Percentiles rank a stretch among this genome's conserved stretches.
Evolutionary conservation across 1,139 yeast species (phyloP).

Genomic region (Yamadazyma buinensis): DNA sequence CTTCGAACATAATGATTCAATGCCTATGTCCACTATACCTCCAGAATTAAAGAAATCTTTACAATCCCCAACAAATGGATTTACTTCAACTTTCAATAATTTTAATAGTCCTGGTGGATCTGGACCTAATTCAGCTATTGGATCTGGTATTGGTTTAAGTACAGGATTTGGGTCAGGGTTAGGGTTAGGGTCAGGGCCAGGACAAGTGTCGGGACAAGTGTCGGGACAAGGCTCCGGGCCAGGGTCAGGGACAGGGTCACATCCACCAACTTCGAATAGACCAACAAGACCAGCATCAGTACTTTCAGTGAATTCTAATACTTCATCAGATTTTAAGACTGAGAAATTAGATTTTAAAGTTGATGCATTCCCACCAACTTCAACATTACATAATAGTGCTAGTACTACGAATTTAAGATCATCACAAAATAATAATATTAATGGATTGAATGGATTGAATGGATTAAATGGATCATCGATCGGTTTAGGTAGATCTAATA

Average conservation of each 20-base stretch:
- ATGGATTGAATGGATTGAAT: neutral
- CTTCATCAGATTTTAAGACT: conserved; percentile 20
- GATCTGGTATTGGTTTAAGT: neutral
- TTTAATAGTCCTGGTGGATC: conserved; percentile 1
- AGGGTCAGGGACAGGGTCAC: conserved; percentile 7
- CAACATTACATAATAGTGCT: conserved; percentile 6
- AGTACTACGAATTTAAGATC: conserved; percentile 6
- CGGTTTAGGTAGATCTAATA: conserved; percentile 4
- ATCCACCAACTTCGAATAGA: conserved; percentile 25
- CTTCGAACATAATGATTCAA: conserved; percentile 34
- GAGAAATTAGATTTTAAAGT: conserved; percentile 8
- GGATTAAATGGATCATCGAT: neutral
- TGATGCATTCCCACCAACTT: conserved; percentile 15
- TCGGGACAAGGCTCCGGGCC: no score
- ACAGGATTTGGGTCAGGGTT: neutral
- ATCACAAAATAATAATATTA: neutral
- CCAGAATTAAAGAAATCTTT: conserved; percentile 1
- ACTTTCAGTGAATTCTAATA: conserved; percentile 37
- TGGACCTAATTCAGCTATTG: neutral
- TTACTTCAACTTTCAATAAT: neutral
- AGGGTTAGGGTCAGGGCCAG: neutral
- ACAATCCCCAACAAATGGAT: neutral
- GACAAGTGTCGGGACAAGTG: conserved; percentile 10
- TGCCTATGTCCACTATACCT: conserved; percentile 35
- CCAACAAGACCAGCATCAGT: conserved; percentile 47